Percentiles rank a stretch among this genome's conserved stretches.
Conservation (phyloP, 129 eudicot species). For the Helichrysum umbraculigerum region DNA sequence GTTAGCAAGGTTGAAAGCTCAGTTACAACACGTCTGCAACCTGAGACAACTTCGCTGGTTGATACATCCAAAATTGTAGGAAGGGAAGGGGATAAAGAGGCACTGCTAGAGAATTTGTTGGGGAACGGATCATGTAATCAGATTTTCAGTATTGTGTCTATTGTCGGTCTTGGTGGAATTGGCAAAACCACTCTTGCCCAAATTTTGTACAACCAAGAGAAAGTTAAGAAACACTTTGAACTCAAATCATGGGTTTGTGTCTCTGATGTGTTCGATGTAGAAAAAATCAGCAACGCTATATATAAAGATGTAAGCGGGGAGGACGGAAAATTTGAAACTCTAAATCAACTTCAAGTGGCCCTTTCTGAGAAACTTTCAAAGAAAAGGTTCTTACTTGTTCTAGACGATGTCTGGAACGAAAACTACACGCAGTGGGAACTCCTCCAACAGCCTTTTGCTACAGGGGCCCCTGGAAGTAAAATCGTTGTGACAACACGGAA, state of each 20-base stretch:
- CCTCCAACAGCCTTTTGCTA: background rate
- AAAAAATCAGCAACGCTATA: background rate
- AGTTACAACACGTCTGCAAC: background rate
- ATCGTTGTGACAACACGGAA: background rate
- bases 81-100: slow-evolving; percentile 11
- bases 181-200: slow-evolving; percentile 6
- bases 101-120: background rate
- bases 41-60: slow-evolving; percentile 12
- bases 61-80: slow-evolving; percentile 2
- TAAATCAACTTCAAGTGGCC: slow-evolving; percentile 3
- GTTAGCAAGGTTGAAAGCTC: background rate
- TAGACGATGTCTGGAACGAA: slow-evolving; percentile 8
- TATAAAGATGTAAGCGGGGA: background rate
- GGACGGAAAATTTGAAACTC: background rate
- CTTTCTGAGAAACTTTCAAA: slow-evolving; percentile 4
- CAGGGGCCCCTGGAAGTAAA: slow-evolving; percentile 9
- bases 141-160: background rate
- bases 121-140: background rate
- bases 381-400: slow-evolving; percentile 5
- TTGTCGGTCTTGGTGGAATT: slow-evolving; percentile 1
- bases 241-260: slow-evolving; percentile 18
- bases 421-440: slow-evolving; percentile 2
- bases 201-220: background rate
- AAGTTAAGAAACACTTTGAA: background rate
- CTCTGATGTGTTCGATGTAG: slow-evolving; percentile 2